phyloP scores from a whole-genome alignment of 106 monocot species.

The Vanilla planifolia region DNA sequence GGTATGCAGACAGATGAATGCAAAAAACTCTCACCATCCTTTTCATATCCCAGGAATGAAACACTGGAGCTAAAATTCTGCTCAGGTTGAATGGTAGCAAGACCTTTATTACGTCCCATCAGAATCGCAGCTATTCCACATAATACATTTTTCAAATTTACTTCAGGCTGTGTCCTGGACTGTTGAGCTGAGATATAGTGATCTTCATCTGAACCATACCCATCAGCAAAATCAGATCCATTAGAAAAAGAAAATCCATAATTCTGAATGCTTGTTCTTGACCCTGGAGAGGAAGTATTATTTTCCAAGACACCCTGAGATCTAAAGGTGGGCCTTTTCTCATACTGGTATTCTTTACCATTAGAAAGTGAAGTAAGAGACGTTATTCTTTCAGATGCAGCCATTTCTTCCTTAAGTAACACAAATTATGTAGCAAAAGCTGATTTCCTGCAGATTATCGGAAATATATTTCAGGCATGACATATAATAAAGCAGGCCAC shows the following conservation, averaged over 20 bases:
- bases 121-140: conserved; percentile 65
- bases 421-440: neutral
- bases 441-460: conserved; percentile 6
- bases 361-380: conserved; percentile 31
- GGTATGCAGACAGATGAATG: conserved; percentile 83
- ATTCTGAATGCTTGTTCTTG: conserved; percentile 13
- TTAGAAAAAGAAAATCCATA: conserved; percentile 13
- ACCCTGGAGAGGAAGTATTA: conserved; percentile 10
- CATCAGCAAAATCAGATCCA: conserved; percentile 24
- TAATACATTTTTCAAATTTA: conserved; percentile 73
- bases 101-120: conserved; percentile 35
- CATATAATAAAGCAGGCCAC: too few relatives aligned
- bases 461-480: neutral
- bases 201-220: conserved; percentile 22
- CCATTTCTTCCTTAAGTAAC: conserved; percentile 9
- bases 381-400: conserved; percentile 18
- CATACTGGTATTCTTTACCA: conserved; percentile 12
- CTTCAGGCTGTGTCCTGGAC: conserved; percentile 31
- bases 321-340: conserved; percentile 12
- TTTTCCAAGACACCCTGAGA: conserved; percentile 16
- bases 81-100: conserved; percentile 11
- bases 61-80: conserved; percentile 29
- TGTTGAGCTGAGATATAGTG: conserved; percentile 1
- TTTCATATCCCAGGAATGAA: conserved; percentile 61
- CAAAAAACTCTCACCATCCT: conserved; percentile 48